Conservation (phyloP, 768 basidiomycete species). For the Chalciporus chontae region DNA sequence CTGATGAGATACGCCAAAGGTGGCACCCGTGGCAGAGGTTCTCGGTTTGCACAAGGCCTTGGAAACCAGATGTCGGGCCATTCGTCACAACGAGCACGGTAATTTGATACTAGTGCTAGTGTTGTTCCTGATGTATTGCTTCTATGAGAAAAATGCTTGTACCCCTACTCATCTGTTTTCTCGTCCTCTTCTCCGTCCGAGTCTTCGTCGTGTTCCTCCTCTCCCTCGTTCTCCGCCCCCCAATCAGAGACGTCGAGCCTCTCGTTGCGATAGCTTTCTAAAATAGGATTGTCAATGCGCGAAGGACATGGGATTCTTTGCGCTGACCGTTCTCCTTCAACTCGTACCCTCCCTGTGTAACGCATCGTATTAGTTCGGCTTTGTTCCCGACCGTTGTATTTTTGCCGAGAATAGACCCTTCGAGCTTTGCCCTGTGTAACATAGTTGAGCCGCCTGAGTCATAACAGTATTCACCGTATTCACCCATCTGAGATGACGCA, state of each 20-base stretch:
- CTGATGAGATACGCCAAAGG: constrained; percentile 34
- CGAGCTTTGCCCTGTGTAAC: constrained; percentile 61
- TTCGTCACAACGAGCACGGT: constrained; percentile 19
- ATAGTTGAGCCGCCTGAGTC: constrained; percentile 1
- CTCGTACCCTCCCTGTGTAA: constrained; percentile 79
- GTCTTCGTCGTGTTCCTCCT: constrained; percentile 20
- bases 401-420: constrained; percentile 71
- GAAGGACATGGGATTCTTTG: background rate
- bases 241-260: constrained; percentile 57
- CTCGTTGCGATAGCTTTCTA: constrained; percentile 55
- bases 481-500: constrained; percentile 87
- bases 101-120: background rate
- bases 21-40: constrained; percentile 67
- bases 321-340: constrained; percentile 54
- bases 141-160: background rate
- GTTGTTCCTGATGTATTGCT: constrained; percentile 1
- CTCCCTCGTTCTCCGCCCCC: constrained; percentile 37
- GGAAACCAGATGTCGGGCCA: constrained; percentile 70
- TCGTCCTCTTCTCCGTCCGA: constrained; percentile 9
- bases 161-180: constrained; percentile 4
- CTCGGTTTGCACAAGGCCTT: constrained; percentile 79
- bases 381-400: constrained; percentile 70
- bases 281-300: background rate
- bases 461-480: background rate
- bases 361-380: constrained; percentile 62